Evolutionary conservation across 768 basidiomycete genomes (phyloP).

Genomic region (Chlorophyllum brunneum): DNA sequence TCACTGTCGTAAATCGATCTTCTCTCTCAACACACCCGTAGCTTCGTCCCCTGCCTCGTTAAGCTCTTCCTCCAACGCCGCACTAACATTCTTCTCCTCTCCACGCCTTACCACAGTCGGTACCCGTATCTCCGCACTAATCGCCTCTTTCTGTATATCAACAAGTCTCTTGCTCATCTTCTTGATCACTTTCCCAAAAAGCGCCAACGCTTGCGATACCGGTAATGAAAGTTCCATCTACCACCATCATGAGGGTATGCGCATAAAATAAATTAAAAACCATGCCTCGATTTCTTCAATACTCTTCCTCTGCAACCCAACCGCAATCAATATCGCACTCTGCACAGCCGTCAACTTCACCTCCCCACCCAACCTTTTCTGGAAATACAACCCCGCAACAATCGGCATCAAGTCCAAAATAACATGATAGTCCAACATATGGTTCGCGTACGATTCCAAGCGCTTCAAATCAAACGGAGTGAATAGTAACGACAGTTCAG

Average conservation of each 20-base stretch:
- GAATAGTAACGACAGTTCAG: conserved; percentile 53
- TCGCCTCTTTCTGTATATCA: conserved; percentile 75
- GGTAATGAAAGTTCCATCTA: conserved; percentile 80
- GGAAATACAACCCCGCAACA: conserved; percentile 82
- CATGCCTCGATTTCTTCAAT: conserved; percentile 87
- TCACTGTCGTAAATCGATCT: conserved; percentile 85
- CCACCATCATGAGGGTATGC: too few species aligned
- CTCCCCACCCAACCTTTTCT: conserved; percentile 57
- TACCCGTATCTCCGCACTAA: conserved; percentile 64
- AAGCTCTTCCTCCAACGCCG: conserved; percentile 60
- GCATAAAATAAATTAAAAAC: neutral
- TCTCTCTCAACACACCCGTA: conserved; percentile 60
- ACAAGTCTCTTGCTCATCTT: conserved; percentile 75
- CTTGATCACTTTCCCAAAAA: conserved; percentile 88
- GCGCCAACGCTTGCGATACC: conserved; percentile 81
- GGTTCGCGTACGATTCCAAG: conserved; percentile 92
- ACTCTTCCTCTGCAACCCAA: conserved; percentile 85
- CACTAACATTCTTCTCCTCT: conserved; percentile 36
- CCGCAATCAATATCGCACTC: conserved; percentile 83
- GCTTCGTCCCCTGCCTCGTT: conserved; percentile 76
- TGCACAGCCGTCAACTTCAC: conserved; percentile 82
- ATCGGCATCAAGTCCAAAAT: conserved; percentile 88
- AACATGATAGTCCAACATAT: conserved; percentile 95
- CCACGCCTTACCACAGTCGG: conserved; percentile 6
- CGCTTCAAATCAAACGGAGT: conserved; percentile 96